Conservation (phyloP, 129 eudicot genomes). For the Rutidosis leptorrhynchoides region DNA sequence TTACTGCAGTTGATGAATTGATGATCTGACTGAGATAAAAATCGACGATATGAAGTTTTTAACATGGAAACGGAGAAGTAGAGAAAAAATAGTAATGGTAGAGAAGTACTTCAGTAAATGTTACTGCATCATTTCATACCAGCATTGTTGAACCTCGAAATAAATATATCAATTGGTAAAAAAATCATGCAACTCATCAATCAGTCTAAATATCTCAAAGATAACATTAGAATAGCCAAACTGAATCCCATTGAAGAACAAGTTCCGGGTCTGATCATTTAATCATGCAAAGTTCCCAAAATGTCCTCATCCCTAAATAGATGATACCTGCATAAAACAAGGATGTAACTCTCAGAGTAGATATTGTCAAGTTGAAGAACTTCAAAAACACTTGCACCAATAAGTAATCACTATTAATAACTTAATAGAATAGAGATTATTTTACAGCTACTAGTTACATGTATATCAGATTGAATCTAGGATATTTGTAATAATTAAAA, state of each 20-base stretch:
- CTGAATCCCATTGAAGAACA: neutral
- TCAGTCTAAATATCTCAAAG: slow-evolving; percentile 27
- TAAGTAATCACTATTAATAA: too few relatives aligned
- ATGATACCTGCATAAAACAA: slow-evolving; percentile 67
- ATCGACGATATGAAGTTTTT: too few relatives aligned
- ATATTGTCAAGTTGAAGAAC: neutral
- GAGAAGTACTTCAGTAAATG: slow-evolving; percentile 18
- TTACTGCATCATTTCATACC: slow-evolving; percentile 26
- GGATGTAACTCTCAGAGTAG: neutral
- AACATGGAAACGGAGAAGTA: too few relatives aligned
- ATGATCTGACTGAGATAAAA: too few relatives aligned
- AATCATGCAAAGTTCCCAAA: slow-evolving; percentile 91
- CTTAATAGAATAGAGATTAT: too few relatives aligned
- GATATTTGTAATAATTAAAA: neutral
- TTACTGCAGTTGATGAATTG: too few relatives aligned
- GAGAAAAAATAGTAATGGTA: too few relatives aligned
- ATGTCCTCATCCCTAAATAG: slow-evolving; percentile 90
- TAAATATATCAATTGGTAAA: slow-evolving; percentile 16
- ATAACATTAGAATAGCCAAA: slow-evolving; percentile 18
- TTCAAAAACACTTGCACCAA: neutral
- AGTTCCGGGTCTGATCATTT: neutral
- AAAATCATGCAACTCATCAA: slow-evolving; percentile 18
- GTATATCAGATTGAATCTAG: too few relatives aligned
- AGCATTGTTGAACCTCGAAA: slow-evolving; percentile 13
- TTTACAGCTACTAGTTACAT: neutral